Conservation (phyloP, 2,329 filamentous ascomycete species). For the Cryphonectria parasitica region DNA sequence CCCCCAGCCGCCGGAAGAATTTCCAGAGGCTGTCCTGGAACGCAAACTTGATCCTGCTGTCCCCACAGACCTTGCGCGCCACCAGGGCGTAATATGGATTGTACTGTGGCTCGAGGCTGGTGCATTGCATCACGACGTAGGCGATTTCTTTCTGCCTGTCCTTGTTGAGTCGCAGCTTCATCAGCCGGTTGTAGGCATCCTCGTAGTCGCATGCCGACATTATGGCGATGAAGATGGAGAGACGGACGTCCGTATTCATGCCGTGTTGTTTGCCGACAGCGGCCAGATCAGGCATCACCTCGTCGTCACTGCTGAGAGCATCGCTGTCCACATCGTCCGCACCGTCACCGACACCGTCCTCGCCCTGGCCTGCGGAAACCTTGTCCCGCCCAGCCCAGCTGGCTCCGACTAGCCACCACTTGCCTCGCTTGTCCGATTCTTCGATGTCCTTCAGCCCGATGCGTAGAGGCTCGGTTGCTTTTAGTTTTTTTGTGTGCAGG, state of each 20-base stretch:
- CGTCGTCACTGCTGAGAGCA: conserved; percentile 45
- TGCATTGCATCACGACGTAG: conserved; percentile 84
- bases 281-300: conserved; percentile 68
- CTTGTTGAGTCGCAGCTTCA: conserved; percentile 83
- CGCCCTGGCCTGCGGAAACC: conserved; percentile 28
- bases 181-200: conserved; percentile 78
- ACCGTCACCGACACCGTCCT: conserved; percentile 37
- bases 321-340: conserved; percentile 39
- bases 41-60: conserved; percentile 76
- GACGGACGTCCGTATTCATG: conserved; percentile 84
- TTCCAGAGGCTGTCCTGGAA: conserved; percentile 90
- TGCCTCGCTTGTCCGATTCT: conserved; percentile 82
- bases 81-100: conserved; percentile 94
- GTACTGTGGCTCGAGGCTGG: conserved; percentile 79
- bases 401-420: conserved; percentile 99
- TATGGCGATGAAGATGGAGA: conserved; percentile 91
- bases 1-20: conserved; percentile 83
- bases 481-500: conserved; percentile 68
- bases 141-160: conserved; percentile 86
- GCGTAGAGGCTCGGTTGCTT: conserved; percentile 79
- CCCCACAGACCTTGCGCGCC: conserved; percentile 75
- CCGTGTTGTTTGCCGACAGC: conserved; percentile 79
- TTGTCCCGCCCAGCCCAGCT: conserved; percentile 67
- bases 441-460: conserved; percentile 82
- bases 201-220: conserved; percentile 84